Percentiles rank a stretch among this genome's conserved stretches.
Conservation (phyloP, 345 rosid genomes). For the Brassica incana region DNA sequence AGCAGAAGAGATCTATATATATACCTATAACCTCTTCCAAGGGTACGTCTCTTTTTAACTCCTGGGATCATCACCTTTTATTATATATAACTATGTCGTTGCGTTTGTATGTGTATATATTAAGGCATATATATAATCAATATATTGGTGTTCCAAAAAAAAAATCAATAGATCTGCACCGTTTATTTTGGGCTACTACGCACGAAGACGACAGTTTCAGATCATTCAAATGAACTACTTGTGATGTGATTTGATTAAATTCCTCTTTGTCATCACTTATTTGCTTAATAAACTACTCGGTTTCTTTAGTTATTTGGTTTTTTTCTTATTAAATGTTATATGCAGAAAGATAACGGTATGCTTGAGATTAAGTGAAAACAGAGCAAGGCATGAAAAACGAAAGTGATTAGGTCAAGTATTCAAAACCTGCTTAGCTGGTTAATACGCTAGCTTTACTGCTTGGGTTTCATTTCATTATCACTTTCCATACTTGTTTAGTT, state of each 20-base stretch:
- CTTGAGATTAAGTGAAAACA: slow-evolving; percentile 32
- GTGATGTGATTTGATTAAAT: slow-evolving; percentile 1
- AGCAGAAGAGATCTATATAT: slow-evolving; percentile 19
- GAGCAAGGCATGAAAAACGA: slow-evolving; percentile 23
- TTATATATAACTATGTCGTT: not conserved
- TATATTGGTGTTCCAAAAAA: too few species aligned
- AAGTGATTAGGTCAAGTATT: slow-evolving; percentile 40
- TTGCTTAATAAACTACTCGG: slow-evolving; percentile 20
- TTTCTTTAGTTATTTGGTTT: slow-evolving; percentile 1
- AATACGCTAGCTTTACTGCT: too few species aligned
- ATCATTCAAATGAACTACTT: slow-evolving; percentile 13
- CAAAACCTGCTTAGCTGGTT: not conserved
- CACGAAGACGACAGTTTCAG: not conserved
- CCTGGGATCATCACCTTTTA: not conserved
- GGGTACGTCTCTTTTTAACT: slow-evolving; percentile 8
- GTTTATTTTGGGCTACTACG: slow-evolving; percentile 11
- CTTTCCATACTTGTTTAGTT: too few species aligned
- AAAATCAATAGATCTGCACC: slow-evolving; percentile 29
- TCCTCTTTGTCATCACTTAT: slow-evolving; percentile 7
- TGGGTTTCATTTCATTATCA: too few species aligned
- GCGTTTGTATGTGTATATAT: slow-evolving; percentile 5
- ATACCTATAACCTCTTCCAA: not conserved
- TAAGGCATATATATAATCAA: not conserved
- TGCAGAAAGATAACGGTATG: slow-evolving; percentile 4
- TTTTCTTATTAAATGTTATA: not conserved